Base-by-base conservation (phyloP, 495 filamentous ascomycete species). In the Aspergillus saccharolyticus region DNA sequence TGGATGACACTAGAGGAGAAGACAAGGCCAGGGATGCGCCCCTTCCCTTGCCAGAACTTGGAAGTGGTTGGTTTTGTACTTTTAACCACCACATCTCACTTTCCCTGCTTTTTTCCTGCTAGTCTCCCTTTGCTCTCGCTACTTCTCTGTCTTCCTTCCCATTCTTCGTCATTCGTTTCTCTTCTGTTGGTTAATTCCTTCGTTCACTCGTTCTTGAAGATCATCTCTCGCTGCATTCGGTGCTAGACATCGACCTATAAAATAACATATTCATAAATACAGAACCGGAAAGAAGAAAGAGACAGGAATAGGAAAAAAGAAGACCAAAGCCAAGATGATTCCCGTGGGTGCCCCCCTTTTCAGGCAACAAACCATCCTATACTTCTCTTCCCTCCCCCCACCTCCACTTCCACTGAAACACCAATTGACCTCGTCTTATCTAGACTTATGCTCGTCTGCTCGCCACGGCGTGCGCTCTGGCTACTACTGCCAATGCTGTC, bases 401-500 rank as follows among this genome's bases (percentile, higher is more conserved):
- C n/a, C n/a, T n/a, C n/a, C 44, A 39, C 19, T 14, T 4, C 17
- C 44, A 49, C n/a, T 42, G n/a, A 28, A 28, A 39, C 4, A 42
- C 46, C 48, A 52, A 7, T 14, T 56, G 33, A 54, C 51, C 16
- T 54, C 39, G 45, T 15, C 45, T 24, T 39, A 49, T 15, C 45
- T 24, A 72, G 72, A 64, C 68, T 43, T 69, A 66, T 60, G 59
- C 63, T 63, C 68, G 68, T 62, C 61, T 76, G 39, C 56, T 76
- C 54, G 70, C 76, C 49, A 71, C 73, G 25, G 65, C 64, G 33
- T 76, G 70, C 64, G 75, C 72, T 51, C 63, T 78, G 46, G 70
- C 72, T 39, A 75, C 79, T 58, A 74, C 83, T 45, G 85, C 80
- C 17, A 69, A 77, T 17, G 92, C 90, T 19, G 85, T 96, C 42